Base-by-base conservation (phyloP, 179 eudicot genomes). In the Gypsophila paniculata region DNA sequence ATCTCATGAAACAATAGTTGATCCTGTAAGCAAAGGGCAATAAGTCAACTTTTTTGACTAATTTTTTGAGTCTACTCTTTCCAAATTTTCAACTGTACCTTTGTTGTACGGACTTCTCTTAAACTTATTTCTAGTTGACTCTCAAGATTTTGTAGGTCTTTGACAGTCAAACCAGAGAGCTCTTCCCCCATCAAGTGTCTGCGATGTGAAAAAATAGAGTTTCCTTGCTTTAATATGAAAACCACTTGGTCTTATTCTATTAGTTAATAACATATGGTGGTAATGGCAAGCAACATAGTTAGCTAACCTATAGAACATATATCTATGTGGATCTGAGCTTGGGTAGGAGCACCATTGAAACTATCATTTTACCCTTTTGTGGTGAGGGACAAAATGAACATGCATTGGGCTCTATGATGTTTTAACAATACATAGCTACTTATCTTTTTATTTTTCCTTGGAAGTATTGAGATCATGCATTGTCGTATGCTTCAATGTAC, bases 1-100 rank as follows among this genome's bases (percentile, higher is more conserved):
- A 89, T 88, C 76, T 93, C 89, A 55, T 77, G 87, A 2, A 78
- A 66, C 18, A 89, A 62, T 22, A 84, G 70, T 79, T 89, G 90
- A 77, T 93, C 98, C 98, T 93, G 77, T 76, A 86, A 65, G 70
- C 13, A 44, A 29, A 81, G 48, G 34, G 42, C 3, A 23, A 58
- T 55, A n/a, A 57, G 65, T 73, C 65, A 49, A 53, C 22, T 49
- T 26, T 18, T 25, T 57, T 29, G 22, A 63, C 46, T 6, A 38
- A 5, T 59, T 17, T 58, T 21, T 21, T 58, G 36, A 29, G 46
- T 14, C 29, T 69, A 26, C 22, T 69, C 29, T 57, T 42, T 21
- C 36, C 49, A 51, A 58, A 57, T 19, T 57, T 0, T 64, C 7
- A 11, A 11, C 55, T 34, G 57, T 80, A 83, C 86, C 82, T 80